These are phyloP conservation scores for Syncephalastrum monosporum DNA, from an alignment of 371 early-diverging fungal species.

Conservation along the genomic window DNA sequence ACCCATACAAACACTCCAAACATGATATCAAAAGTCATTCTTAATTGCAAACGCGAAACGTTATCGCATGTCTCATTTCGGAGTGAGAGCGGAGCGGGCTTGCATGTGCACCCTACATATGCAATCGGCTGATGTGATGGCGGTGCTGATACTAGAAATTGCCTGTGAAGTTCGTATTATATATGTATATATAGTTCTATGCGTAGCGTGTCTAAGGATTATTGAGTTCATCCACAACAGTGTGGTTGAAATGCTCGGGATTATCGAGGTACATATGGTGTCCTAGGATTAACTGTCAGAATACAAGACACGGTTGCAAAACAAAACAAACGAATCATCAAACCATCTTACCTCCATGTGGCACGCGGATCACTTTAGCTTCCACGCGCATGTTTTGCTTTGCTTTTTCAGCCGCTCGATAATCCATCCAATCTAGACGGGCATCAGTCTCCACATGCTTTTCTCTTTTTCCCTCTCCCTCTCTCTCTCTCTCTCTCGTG, in stretches of 20 bases:
- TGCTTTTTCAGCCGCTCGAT: slow-evolving; percentile 67
- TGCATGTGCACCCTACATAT: no score
- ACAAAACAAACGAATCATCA: slow-evolving; percentile 11
- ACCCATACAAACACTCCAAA: no score
- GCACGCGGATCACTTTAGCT: slow-evolving; percentile 48
- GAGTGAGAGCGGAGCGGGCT: no score
- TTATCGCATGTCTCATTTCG: no score
- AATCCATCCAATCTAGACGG: slow-evolving; percentile 91
- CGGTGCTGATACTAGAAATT: no score
- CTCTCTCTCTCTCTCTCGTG: not conserved
- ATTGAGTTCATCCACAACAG: slow-evolving; percentile 29
- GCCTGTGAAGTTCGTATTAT: no score
- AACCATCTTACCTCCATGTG: slow-evolving; percentile 25
- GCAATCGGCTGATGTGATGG: no score
- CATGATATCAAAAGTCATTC: no score
- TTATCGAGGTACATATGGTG: slow-evolving; percentile 92
- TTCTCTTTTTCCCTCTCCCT: slow-evolving; percentile 1
- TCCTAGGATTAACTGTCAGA: slow-evolving; percentile 46
- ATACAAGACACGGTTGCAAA: not conserved
- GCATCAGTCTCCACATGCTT: not conserved
- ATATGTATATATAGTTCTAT: no score
- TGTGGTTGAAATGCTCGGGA: slow-evolving; percentile 70
- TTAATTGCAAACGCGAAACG: no score
- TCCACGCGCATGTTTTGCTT: slow-evolving; percentile 55
- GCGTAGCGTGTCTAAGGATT: no score